Base-by-base conservation (phyloP, 169 alveolate genomes). In the Miamiensis avidus region DNA sequence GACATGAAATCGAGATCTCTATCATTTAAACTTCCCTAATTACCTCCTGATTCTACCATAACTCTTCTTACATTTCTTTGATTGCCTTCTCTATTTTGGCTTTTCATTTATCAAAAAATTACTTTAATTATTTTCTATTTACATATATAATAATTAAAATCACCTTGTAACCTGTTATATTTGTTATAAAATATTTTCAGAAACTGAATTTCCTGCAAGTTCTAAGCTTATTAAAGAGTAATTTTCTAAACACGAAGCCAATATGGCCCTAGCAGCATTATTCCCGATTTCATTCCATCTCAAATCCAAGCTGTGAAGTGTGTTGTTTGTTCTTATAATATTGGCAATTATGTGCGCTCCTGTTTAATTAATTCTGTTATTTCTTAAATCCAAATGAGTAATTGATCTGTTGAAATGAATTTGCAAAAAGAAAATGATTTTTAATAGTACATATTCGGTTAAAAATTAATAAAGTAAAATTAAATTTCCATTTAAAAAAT, bases 241-340 rank as follows among this genome's bases (percentile, higher is more conserved):
- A 65, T 79, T 79, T n/a, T 79, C 75, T 31, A n/a, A 1, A 31
- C 34, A 29, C 25, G 84, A 75, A 49, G 69, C 32, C 25, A 64
- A 72, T n/a, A 79, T 79, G 28, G 84, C 84, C 20, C 75, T 49
- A 0, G 75, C 84, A 29, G 76, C 84, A 29, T 49, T 79, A 1
- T 65, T 72, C 6, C 84, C 49, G 26, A 79, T n/a, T 49, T 79
- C 84, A 49, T 79, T 79, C 84, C 84, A 79, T 79, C 84, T 79
- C 64, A 79, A 79, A 49, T 79, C 84, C 30, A 79, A 64, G 26
- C 76, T 34, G 15, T 30, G 27, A 0, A 79, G 29, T 26, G 84
- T 34, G 26, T 65, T 49, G 64, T 79, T 79, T 1, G 34, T 34
- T 79, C 84, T 79, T 29, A 79, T 79, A 0, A 79, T 65, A 29